Conservation (phyloP, 2,329 filamentous ascomycete genomes). For the Plectosphaerella plurivora region DNA sequence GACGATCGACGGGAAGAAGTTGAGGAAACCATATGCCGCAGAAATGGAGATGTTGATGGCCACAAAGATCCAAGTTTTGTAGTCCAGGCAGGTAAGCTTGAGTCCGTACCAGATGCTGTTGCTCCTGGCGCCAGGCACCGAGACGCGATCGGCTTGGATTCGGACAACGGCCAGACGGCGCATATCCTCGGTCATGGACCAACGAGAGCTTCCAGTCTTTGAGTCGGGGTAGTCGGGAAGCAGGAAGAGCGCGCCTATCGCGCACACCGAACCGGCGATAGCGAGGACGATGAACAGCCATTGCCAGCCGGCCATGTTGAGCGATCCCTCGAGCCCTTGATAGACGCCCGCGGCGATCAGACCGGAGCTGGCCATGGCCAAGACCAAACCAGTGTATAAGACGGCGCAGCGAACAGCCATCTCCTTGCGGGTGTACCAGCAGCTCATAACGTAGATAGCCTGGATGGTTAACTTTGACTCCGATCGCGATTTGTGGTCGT, state of each 20-base stretch:
- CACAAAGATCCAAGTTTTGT: conserved; percentile 17
- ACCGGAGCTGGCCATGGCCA: conserved; percentile 21
- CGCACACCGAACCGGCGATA: conserved; percentile 42
- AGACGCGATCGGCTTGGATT: conserved; percentile 15
- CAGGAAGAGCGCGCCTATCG: conserved; percentile 19
- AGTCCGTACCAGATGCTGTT: conserved; percentile 13
- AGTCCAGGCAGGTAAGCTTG: conserved; percentile 15
- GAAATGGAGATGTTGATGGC: conserved; percentile 6
- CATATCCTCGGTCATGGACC: conserved; percentile 1
- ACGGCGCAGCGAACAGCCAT: conserved; percentile 16
- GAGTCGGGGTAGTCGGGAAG: conserved; percentile 15
- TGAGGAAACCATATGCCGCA: conserved; percentile 25
- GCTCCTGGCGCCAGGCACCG: conserved; percentile 9
- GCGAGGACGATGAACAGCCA: conserved; percentile 70
- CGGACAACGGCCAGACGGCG: conserved; percentile 11
- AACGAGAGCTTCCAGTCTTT: conserved; percentile 10
- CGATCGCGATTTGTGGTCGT: no score
- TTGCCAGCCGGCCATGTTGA: conserved; percentile 57
- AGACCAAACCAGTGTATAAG: conserved; percentile 15
- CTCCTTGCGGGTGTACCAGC: conserved; percentile 20
- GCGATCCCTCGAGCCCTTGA: conserved; percentile 36
- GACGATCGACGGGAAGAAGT: conserved; percentile 37
- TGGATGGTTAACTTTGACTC: neutral
- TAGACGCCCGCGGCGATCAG: conserved; percentile 39
- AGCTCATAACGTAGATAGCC: conserved; percentile 44